These are phyloP conservation scores for Perilla frutescens DNA, from an alignment of 257 asterid species.

Conservation along the genomic window DNA sequence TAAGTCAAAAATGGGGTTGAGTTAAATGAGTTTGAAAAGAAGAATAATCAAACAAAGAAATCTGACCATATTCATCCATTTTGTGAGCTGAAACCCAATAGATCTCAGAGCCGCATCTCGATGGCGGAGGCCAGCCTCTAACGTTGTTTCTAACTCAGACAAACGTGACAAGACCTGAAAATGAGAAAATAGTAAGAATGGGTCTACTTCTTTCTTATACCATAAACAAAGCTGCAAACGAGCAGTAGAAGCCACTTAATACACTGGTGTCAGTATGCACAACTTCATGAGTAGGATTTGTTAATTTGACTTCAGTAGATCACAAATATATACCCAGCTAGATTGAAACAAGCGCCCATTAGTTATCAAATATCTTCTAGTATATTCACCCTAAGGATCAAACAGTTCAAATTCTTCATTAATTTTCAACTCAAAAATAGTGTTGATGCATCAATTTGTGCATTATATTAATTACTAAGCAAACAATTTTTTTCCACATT, in stretches of 20 bases:
- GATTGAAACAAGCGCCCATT: not conserved
- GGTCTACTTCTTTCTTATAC: conserved; percentile 5
- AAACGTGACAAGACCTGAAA: conserved; percentile 83
- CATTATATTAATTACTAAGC: conserved; percentile 22
- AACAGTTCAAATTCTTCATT: conserved; percentile 11
- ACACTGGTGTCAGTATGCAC: not conserved
- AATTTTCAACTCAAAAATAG: not conserved
- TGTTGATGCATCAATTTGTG: conserved; percentile 19
- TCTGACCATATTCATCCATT: conserved; percentile 83
- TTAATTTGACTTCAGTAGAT: not conserved
- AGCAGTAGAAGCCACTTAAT: conserved; percentile 23
- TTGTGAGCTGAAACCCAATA: conserved; percentile 75
- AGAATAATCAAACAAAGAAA: conserved; percentile 26
- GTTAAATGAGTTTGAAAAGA: conserved; percentile 27
- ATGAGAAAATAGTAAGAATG: conserved; percentile 31
- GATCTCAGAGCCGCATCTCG: conserved; percentile 79
- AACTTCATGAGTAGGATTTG: conserved; percentile 12
- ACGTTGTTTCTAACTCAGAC: conserved; percentile 89
- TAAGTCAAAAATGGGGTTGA: conserved; percentile 33
- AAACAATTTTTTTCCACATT: not conserved
- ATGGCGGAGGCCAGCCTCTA: conserved; percentile 90
- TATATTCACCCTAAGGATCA: conserved; percentile 13
- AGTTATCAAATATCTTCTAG: not conserved
- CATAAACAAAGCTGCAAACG: conserved; percentile 22
- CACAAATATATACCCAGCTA: conserved; percentile 4